Evolutionary conservation across 352 stramenopile species (phyloP), one percentile per base, ranked within the genome.

Genomic region (Globisporangium polare): DNA sequence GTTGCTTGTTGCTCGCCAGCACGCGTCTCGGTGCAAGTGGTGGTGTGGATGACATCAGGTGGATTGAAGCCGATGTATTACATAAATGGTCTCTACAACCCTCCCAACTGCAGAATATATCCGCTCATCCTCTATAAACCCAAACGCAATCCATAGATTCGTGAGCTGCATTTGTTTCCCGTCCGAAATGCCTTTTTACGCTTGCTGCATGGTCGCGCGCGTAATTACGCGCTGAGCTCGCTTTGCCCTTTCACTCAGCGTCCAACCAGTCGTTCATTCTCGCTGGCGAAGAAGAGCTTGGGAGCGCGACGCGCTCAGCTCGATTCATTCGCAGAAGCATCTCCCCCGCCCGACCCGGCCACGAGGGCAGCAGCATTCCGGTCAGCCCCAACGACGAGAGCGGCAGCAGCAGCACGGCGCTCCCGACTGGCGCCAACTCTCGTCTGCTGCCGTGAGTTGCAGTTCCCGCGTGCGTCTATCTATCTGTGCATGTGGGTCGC

Each of bases 251-350:
- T 55, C 27, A 33, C 8, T 7, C 20, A 42, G 9, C 49, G 35
- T 24, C n/a, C 49, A 42, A 42, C 49, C 49, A 54, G 27, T 56
- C 50, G 10, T 56, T 56, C 53, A 15, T 13, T 35, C n/a, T 60
- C 26, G 33, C 22, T 58, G 52, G 52, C 52, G n/a, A n/a, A n/a
- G 27, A 53, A 53, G 47, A 24, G 47, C 47, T 45, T 1, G 22
- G 13, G 31, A 41, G 53, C 24, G 18, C 24, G 27, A 53, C 8
- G 15, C 35, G 17, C 29, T 56, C 18, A 8, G 12, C 29, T 29
- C n/a, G 43, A n/a, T 42, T n/a, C 54, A 60, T 60, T 60, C 41
- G 39, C 39, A n/a, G 53, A 60, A 52, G 54, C 54, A 60, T 60
- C 54, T 39, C 39, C 54, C 7, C 17, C 41, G 27, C 20, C 17